These are phyloP conservation scores for Plasmodium malariae DNA, from an alignment of 169 alveolate genomes.

Conservation along the genomic window DNA sequence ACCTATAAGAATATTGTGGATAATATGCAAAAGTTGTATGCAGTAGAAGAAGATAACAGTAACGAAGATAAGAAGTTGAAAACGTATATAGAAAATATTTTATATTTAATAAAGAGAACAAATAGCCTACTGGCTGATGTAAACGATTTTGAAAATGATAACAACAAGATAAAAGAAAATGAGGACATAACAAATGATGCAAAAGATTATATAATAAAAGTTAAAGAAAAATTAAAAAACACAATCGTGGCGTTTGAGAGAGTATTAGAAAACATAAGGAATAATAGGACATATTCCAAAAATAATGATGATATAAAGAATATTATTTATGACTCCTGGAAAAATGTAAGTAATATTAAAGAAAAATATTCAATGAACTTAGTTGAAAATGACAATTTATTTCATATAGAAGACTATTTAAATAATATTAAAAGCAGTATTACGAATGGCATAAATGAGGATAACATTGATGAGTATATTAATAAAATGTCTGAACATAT, in stretches of 20 bases:
- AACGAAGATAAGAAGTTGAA: constrained; percentile 1
- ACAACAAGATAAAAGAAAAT: constrained; percentile 3
- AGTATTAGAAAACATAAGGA: neutral
- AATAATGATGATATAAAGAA: neutral
- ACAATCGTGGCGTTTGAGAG: neutral
- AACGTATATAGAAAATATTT: constrained; percentile 17
- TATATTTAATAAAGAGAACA: constrained; percentile 7
- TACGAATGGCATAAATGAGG: neutral
- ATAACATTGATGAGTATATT: constrained; percentile 11
- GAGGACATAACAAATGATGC: neutral
- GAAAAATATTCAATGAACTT: neutral
- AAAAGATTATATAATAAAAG: constrained; percentile 2
- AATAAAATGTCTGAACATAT: neutral
- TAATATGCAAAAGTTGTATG: constrained; percentile 18
- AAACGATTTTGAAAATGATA: constrained; percentile 1
- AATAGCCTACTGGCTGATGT: constrained; percentile 1
- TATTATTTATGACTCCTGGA: constrained; percentile 13
- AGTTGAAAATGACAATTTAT: constrained; percentile 3
- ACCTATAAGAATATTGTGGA: constrained; percentile 4
- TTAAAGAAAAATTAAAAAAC: constrained; percentile 18
- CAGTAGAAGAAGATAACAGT: constrained; percentile 7
- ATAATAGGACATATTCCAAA: neutral
- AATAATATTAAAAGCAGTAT: constrained; percentile 23
- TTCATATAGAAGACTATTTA: constrained; percentile 5
- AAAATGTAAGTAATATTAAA: neutral